These are phyloP conservation scores for Cocos nucifera DNA, from an alignment of 176 grass and related monocot genomes.

Conservation along the genomic window DNA sequence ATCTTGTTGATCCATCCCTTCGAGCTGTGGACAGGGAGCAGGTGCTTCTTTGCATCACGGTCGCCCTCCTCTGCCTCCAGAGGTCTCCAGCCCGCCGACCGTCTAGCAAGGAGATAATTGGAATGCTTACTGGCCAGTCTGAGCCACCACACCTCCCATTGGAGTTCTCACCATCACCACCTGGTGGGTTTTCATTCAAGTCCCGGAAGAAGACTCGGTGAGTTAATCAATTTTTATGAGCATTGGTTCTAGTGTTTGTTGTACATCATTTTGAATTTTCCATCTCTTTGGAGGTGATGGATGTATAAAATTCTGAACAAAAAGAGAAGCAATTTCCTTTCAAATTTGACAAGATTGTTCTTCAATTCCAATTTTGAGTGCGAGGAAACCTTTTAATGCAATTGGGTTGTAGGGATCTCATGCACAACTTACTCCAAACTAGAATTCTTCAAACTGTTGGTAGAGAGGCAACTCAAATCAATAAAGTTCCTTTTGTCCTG, in stretches of 20 bases:
- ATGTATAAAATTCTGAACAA: constrained; percentile 19
- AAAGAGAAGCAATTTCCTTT: constrained; percentile 20
- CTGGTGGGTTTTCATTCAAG: constrained; percentile 63
- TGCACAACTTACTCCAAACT: no score
- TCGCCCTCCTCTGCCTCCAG: constrained; percentile 87
- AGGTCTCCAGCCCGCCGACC: constrained; percentile 58
- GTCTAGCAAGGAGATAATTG: constrained; percentile 55
- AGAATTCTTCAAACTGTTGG: no score
- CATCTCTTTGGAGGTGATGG: background rate
- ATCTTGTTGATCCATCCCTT: constrained; percentile 73
- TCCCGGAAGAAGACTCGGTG: constrained; percentile 48
- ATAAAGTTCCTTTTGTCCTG: constrained; percentile 18
- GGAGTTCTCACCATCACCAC: constrained; percentile 83
- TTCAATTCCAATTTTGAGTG: constrained; percentile 14
- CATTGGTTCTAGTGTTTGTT: constrained; percentile 25
- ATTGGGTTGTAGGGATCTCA: no score
- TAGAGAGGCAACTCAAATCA: background rate
- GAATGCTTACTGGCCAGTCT: constrained; percentile 57
- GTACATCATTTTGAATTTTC: constrained; percentile 31
- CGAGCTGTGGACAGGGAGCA: constrained; percentile 64
- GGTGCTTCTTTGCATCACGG: constrained; percentile 66
- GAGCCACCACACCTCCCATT: constrained; percentile 62
- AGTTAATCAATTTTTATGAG: constrained; percentile 25
- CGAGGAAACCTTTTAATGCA: background rate
- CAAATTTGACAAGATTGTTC: constrained; percentile 2